These are phyloP conservation scores for Sugiyamaella mastotermitis DNA, from an alignment of 805 yeast genomes.

Conservation along the genomic window DNA sequence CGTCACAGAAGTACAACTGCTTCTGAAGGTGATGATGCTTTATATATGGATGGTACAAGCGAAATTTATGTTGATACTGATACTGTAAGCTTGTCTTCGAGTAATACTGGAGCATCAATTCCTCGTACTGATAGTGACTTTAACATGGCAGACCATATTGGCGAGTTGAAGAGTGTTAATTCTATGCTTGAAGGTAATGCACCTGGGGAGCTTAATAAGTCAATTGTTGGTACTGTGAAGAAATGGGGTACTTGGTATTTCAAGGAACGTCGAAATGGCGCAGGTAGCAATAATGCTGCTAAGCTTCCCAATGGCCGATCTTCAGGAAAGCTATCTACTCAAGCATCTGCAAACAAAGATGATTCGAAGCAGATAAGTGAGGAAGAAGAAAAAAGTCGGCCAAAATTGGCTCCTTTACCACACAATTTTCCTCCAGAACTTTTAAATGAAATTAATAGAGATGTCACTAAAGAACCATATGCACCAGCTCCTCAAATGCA, in stretches of 20 bases:
- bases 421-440: conserved; percentile 27
- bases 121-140: conserved; percentile 3
- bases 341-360: neutral
- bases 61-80: conserved; percentile 6
- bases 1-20: conserved; percentile 7
- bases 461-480: conserved; percentile 14
- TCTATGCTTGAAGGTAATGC: neutral
- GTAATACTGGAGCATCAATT: neutral
- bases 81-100: neutral
- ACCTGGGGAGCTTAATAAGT: conserved; percentile 2
- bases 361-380: neutral
- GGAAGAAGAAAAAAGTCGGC: neutral
- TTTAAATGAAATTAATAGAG: conserved; percentile 16
- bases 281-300: conserved; percentile 4
- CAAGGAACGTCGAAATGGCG: conserved; percentile 13
- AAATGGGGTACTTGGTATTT: conserved; percentile 25
- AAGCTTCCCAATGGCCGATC: conserved; percentile 2
- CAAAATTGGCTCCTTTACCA: conserved; percentile 22
- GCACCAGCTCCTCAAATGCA: conserved; percentile 21
- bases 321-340: neutral
- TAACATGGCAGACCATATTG: conserved; percentile 15
- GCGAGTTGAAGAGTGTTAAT: conserved; percentile 12
- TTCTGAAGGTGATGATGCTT: neutral
- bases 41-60: conserved; percentile 2
- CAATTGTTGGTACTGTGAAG: conserved; percentile 20